phyloP scores from a whole-genome alignment of 352 stramenopile genomes.

The Phytophthora chlamydospora region DNA sequence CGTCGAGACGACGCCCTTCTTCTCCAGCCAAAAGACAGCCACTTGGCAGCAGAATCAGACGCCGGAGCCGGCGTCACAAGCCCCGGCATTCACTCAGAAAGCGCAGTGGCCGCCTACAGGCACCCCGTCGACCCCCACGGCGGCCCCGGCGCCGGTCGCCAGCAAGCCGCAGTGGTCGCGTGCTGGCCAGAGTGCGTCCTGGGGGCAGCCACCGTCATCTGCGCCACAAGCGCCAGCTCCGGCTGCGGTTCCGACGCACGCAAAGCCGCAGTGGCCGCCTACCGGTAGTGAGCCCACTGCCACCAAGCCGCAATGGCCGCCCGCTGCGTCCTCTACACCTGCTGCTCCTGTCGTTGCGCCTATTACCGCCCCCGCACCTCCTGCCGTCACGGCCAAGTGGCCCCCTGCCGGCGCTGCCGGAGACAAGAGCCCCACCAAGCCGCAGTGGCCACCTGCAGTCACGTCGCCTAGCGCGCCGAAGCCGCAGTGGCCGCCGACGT shows the following conservation, averaged over 20 bases:
- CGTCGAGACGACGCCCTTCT: slow-evolving; percentile 22
- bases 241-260: slow-evolving; percentile 22
- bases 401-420: slow-evolving; percentile 11
- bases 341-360: slow-evolving; percentile 15
- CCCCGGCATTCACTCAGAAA: slow-evolving; percentile 52
- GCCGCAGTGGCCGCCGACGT: slow-evolving; percentile 35
- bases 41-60: slow-evolving; percentile 15
- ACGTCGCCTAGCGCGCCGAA: slow-evolving; percentile 27
- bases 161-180: slow-evolving; percentile 40
- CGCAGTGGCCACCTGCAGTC: slow-evolving; percentile 42
- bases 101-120: slow-evolving; percentile 54
- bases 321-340: slow-evolving; percentile 26
- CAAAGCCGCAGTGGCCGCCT: slow-evolving; percentile 55
- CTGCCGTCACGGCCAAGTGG: slow-evolving; percentile 18
- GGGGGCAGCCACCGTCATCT: slow-evolving; percentile 25
- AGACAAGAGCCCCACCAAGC: slow-evolving; percentile 30
- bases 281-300: slow-evolving; percentile 24
- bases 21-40: slow-evolving; percentile 28
- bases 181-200: slow-evolving; percentile 23
- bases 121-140: slow-evolving; percentile 6
- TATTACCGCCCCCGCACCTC: slow-evolving; percentile 17
- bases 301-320: slow-evolving; percentile 52
- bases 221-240: slow-evolving; percentile 43
- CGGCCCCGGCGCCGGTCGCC: slow-evolving; percentile 15
- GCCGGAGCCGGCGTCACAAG: slow-evolving; percentile 20